Conservation (phyloP, 805 yeast genomes). For the Yamadazyma takamatsuzukensis region DNA sequence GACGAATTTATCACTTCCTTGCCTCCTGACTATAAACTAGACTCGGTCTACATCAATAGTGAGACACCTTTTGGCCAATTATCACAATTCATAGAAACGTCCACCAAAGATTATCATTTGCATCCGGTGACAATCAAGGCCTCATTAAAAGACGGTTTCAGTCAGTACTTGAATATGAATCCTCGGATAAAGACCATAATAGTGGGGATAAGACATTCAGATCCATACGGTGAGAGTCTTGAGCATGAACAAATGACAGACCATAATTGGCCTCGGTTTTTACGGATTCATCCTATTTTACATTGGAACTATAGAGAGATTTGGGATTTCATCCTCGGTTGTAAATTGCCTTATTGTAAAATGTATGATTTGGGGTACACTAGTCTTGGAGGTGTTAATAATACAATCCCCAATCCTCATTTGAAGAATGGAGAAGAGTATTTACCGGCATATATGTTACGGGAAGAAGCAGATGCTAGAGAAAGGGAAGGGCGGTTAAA, state of each 20-base stretch:
- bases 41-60: conserved; percentile 71
- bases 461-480: conserved; percentile 59
- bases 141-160: conserved; percentile 68
- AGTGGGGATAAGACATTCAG: conserved; percentile 85
- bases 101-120: conserved; percentile 55
- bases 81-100: conserved; percentile 56
- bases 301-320: conserved; percentile 83
- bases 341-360: conserved; percentile 63
- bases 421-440: conserved; percentile 26
- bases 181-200: conserved; percentile 66
- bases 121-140: conserved; percentile 41
- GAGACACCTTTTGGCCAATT: conserved; percentile 71
- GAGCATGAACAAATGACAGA: conserved; percentile 71
- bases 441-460: conserved; percentile 56
- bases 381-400: conserved; percentile 75
- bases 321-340: conserved; percentile 73
- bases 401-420: conserved; percentile 71
- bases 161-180: conserved; percentile 49
- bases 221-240: conserved; percentile 72
- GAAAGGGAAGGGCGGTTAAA: conserved; percentile 37
- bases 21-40: conserved; percentile 36
- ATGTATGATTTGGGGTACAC: conserved; percentile 86
- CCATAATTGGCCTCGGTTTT: conserved; percentile 85
- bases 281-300: conserved; percentile 81
- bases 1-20: conserved; percentile 2